These are phyloP conservation scores for Cystofilobasidium bisporidii DNA, from an alignment of 768 basidiomycete species.

Conservation along the genomic window DNA sequence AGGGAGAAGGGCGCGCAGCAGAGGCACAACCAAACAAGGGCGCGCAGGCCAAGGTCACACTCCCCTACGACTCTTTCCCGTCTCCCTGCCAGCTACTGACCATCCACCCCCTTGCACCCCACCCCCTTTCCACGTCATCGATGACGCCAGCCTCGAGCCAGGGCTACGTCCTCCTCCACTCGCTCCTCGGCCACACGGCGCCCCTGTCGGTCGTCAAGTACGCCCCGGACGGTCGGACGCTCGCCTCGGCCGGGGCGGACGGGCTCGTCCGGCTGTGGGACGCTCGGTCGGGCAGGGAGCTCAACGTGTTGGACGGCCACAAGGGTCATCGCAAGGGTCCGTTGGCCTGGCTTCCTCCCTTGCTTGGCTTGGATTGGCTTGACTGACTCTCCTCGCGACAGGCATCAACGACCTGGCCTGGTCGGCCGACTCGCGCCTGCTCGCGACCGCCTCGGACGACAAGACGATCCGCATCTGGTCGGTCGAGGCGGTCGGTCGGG, in stretches of 20 bases:
- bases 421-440: constrained; percentile 67
- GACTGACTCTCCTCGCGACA: constrained; percentile 47
- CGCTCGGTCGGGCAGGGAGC: constrained; percentile 43
- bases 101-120: no score
- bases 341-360: constrained; percentile 27
- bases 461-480: constrained; percentile 80
- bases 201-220: constrained; percentile 80
- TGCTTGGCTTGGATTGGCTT: constrained; percentile 52
- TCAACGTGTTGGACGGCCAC: constrained; percentile 35
- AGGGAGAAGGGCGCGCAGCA: no score
- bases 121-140: no score
- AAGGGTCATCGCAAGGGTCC: constrained; percentile 30
- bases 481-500: constrained; percentile 50
- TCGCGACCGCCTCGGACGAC: constrained; percentile 92
- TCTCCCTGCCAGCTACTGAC: no score
- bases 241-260: constrained; percentile 46
- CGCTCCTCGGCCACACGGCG: constrained; percentile 57
- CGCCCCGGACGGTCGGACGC: constrained; percentile 74
- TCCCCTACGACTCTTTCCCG: no score
- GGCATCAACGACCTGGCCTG: constrained; percentile 88
- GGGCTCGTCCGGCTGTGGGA: constrained; percentile 15
- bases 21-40: no score
- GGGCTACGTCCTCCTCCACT: constrained; percentile 8
- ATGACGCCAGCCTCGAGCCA: no score
- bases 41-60: no score